phyloP scores from a whole-genome alignment of 805 yeast genomes.

The Myxozyma geophila region DNA sequence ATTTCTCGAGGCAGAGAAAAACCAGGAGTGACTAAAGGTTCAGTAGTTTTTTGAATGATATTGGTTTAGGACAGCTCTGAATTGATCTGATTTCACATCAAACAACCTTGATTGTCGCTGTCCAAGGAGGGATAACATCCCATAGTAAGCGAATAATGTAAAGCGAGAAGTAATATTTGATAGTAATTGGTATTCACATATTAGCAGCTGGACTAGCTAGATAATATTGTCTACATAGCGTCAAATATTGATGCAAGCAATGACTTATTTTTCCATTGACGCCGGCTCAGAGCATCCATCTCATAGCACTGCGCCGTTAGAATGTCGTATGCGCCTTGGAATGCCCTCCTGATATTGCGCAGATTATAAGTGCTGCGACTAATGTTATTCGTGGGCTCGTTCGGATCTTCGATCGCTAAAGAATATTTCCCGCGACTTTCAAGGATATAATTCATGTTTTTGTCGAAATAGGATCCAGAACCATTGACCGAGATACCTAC shows the following conservation, averaged over 20 bases:
- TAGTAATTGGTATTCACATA: not conserved
- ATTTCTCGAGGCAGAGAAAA: conserved; percentile 28
- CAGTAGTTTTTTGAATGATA: too few species aligned
- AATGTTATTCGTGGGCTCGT: conserved; percentile 80
- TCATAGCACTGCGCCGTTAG: conserved; percentile 76
- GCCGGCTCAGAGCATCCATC: conserved; percentile 66
- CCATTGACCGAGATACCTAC: conserved; percentile 67
- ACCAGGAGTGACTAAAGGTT: not conserved
- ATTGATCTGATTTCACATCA: too few species aligned
- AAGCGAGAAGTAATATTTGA: too few species aligned
- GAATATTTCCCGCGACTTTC: conserved; percentile 55
- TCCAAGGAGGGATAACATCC: too few species aligned
- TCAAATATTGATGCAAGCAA: conserved; percentile 58
- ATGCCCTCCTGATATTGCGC: conserved; percentile 78
- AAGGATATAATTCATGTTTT: conserved; percentile 57
- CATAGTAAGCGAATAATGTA: too few species aligned
- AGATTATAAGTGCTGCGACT: conserved; percentile 77
- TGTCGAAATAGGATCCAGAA: conserved; percentile 63
- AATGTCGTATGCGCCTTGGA: conserved; percentile 84
- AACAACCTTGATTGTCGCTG: too few species aligned
- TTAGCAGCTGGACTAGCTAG: not conserved
- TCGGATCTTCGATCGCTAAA: conserved; percentile 86
- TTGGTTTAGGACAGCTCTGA: not conserved
- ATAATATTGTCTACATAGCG: not conserved
- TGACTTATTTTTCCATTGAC: conserved; percentile 68